A percentile compares a stretch with the other conserved stretches of the same genome.
Evolutionary conservation across 164 flowering plant species (phyloP).

Genomic region (Cinnamomum chago): DNA sequence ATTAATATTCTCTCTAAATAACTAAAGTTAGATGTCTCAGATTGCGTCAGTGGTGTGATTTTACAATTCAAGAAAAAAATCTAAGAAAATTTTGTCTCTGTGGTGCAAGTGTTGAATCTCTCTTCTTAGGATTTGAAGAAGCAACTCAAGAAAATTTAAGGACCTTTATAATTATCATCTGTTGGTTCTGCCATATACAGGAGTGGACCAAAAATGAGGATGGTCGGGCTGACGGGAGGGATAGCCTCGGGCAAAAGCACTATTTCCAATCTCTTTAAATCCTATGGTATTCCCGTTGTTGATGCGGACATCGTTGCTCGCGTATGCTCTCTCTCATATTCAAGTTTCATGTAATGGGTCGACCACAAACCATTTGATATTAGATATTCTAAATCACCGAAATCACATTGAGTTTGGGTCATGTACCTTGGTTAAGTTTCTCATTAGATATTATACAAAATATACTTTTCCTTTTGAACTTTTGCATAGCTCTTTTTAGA

Average conservation of each 20-base stretch:
- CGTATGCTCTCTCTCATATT: constrained; percentile 28
- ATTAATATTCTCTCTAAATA: background rate
- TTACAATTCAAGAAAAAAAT: background rate
- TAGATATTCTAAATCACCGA: background rate
- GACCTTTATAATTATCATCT: background rate
- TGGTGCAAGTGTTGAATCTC: background rate
- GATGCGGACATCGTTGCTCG: constrained; percentile 93
- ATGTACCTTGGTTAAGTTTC: background rate
- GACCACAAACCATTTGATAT: background rate
- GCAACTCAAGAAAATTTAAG: background rate
- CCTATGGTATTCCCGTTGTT: constrained; percentile 63
- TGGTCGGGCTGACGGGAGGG: constrained; percentile 92
- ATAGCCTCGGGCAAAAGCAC: constrained; percentile 93
- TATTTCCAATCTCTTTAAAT: constrained; percentile 75
- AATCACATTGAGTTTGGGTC: too few relatives aligned
- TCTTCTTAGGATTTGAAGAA: background rate
- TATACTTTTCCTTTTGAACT: background rate
- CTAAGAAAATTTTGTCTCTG: background rate
- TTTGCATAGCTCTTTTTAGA: background rate
- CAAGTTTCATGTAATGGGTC: background rate
- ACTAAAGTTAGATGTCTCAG: background rate
- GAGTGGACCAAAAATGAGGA: constrained; percentile 45
- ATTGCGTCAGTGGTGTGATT: background rate
- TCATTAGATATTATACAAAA: background rate
- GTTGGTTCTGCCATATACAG: background rate